Evolutionary conservation across 2,329 filamentous ascomycete species (phyloP).

Genomic region (Alternaria tenuissima): DNA sequence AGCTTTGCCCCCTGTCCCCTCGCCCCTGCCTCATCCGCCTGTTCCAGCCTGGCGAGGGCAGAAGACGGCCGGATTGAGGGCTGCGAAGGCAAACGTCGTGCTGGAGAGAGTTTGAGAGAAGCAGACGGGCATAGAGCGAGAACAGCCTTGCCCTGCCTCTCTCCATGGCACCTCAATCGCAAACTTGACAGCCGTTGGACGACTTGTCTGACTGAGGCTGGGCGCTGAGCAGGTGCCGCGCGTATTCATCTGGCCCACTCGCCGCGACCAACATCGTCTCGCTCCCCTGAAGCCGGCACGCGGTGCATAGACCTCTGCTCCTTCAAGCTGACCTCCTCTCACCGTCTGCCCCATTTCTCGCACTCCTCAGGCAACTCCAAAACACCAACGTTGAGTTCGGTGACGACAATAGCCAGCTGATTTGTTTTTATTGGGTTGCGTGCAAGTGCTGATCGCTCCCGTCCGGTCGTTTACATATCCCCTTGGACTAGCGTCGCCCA

Average conservation of each 20-base stretch:
- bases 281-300: slow-evolving; percentile 39
- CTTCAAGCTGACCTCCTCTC: slow-evolving; percentile 31
- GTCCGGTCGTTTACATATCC: slow-evolving; percentile 39
- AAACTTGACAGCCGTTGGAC: slow-evolving; percentile 16
- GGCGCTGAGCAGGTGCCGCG: slow-evolving; percentile 29
- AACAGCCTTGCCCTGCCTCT: neutral
- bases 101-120: slow-evolving; percentile 6
- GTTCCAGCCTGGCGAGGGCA: slow-evolving; percentile 8
- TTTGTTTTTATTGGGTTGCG: slow-evolving; percentile 26
- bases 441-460: slow-evolving; percentile 40
- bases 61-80: slow-evolving; percentile 22
- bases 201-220: slow-evolving; percentile 18
- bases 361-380: slow-evolving; percentile 38
- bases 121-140: neutral
- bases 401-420: slow-evolving; percentile 30
- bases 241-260: slow-evolving; percentile 36
- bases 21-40: slow-evolving; percentile 26
- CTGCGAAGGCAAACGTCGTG: slow-evolving; percentile 8
- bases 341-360: slow-evolving; percentile 29
- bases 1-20: slow-evolving; percentile 6
- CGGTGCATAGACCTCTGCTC: slow-evolving; percentile 30
- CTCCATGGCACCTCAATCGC: neutral
- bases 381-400: slow-evolving; percentile 20
- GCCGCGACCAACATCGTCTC: slow-evolving; percentile 39
- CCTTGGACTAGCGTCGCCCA: slow-evolving; percentile 31